Conservation (phyloP, 495 filamentous ascomycete species). For the Melanomma pulvis-pyrius region DNA sequence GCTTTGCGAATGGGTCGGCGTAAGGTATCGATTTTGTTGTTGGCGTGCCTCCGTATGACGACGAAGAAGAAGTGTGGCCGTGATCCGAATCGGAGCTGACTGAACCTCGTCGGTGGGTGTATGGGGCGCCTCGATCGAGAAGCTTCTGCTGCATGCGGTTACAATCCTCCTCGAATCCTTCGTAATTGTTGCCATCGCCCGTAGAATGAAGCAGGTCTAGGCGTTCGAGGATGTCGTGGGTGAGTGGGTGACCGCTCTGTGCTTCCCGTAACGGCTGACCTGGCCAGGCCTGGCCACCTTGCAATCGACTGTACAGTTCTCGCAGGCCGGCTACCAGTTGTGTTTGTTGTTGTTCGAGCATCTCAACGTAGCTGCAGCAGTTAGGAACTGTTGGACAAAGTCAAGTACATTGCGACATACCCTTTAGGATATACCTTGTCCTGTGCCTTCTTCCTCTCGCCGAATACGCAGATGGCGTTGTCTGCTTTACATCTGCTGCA, state of each 20-base stretch:
- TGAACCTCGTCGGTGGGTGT: slow-evolving; percentile 58
- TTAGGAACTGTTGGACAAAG: background rate
- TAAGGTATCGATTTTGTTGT: slow-evolving; percentile 28
- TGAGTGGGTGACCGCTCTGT: slow-evolving; percentile 62
- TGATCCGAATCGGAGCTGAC: slow-evolving; percentile 59
- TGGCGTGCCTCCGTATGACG: slow-evolving; percentile 32
- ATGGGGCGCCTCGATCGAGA: slow-evolving; percentile 53
- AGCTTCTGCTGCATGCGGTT: slow-evolving; percentile 59
- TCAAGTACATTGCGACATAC: slow-evolving; percentile 19
- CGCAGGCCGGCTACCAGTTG: slow-evolving; percentile 65
- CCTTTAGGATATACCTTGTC: slow-evolving; percentile 52
- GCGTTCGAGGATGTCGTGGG: slow-evolving; percentile 65
- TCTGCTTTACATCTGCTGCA: slow-evolving; percentile 66
- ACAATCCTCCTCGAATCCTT: slow-evolving; percentile 63
- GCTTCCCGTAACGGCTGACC: slow-evolving; percentile 57
- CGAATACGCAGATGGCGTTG: slow-evolving; percentile 50
- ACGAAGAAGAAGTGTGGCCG: slow-evolving; percentile 41
- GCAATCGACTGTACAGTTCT: slow-evolving; percentile 60
- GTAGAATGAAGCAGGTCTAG: slow-evolving; percentile 57
- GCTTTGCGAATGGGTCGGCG: slow-evolving; percentile 30
- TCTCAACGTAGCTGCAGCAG: slow-evolving; percentile 62
- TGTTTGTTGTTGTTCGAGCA: slow-evolving; percentile 70
- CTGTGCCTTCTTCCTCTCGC: slow-evolving; percentile 49
- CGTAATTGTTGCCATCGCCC: slow-evolving; percentile 50
- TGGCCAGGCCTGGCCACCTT: slow-evolving; percentile 57